Base-by-base conservation (phyloP, 2,329 filamentous ascomycete species). In the Trichoderma guizhouense region DNA sequence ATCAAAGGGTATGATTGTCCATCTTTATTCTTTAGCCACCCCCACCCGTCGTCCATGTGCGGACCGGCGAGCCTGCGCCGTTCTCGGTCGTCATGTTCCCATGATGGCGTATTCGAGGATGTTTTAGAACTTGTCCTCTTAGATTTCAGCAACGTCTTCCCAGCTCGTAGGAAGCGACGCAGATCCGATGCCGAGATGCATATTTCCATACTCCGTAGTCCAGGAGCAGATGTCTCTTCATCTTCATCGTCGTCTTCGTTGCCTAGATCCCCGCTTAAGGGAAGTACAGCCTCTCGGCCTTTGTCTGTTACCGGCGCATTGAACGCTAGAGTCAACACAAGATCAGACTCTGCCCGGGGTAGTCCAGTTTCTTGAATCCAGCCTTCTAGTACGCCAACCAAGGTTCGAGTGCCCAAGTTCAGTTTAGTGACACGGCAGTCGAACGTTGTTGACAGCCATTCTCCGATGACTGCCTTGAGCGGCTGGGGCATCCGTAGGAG, bases 401-500 rank as follows among this genome's bases (percentile, higher is more conserved):
- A 80, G 2, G 85, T 87, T 58, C 81, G 82, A 7, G 86, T 88
- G 7, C 86, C 85, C 2, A 90, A 77, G 1, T 81, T 81, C 55
- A 89, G 78, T 5, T 85, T 80, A 69, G 82, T 85, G 58, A 89
- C 83, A 32, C 86, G 87, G 73, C 86, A 89, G 79, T 90, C 88
- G 73, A 90, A 89, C 0, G 84, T 84, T 55, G 79, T 83, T 4
- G 83, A 81, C 12, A 90, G 79, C 77, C 89, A 90, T 26, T 85
- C 83, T n/a, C 82, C 73, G 0, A 90, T 74, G 24, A 86, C 79
- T 2, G 79, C 72, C 74, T 87, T 88, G 1, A 90, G 79, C 2
- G 86, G 79, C 5, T 84, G 79, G 0, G 88, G 88, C 86, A 89
- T 89, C 28, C 87, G 83, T 34, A 89, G 78, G 1, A 90, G 79